Evolutionary conservation across 2,329 filamentous ascomycete genomes (phyloP).

Genomic region (Colletotrichum horii): DNA sequence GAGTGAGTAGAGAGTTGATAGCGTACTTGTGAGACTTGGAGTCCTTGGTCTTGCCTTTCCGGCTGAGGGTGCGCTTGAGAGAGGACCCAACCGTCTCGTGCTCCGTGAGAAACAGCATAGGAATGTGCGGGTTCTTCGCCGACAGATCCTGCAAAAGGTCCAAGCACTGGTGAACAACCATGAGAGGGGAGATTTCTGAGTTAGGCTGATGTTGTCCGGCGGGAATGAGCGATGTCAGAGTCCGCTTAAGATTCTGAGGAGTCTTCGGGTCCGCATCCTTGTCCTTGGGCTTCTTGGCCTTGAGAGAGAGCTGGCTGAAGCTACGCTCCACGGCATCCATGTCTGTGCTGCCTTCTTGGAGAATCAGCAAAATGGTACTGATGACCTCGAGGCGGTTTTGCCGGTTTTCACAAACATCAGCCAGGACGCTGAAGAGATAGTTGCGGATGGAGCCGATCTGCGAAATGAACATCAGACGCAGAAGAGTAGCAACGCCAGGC

Average conservation of each 20-base stretch:
- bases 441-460: conserved; percentile 86
- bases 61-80: conserved; percentile 76
- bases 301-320: conserved; percentile 90
- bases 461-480: conserved; percentile 98
- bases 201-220: conserved; percentile 60
- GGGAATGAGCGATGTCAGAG: conserved; percentile 63
- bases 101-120: conserved; percentile 92
- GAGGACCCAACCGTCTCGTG: conserved; percentile 78
- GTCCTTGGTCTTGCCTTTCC: conserved; percentile 90
- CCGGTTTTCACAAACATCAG: conserved; percentile 94
- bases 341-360: conserved; percentile 94
- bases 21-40: conserved; percentile 85
- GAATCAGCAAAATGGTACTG: conserved; percentile 87
- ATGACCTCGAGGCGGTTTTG: conserved; percentile 94
- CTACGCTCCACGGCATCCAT: conserved; percentile 93
- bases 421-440: conserved; percentile 85
- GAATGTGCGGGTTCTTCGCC: conserved; percentile 83
- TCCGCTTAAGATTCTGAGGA: conserved; percentile 79
- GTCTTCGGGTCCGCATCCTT: conserved; percentile 72
- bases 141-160: conserved; percentile 84
- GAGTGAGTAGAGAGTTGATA: conserved; percentile 85
- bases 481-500: conserved; percentile 89
- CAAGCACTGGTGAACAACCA: conserved; percentile 95
- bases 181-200: conserved; percentile 88
- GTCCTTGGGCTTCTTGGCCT: conserved; percentile 79